phyloP scores from a whole-genome alignment of 441 rosid species.

The Hypseocharis bilobata region DNA sequence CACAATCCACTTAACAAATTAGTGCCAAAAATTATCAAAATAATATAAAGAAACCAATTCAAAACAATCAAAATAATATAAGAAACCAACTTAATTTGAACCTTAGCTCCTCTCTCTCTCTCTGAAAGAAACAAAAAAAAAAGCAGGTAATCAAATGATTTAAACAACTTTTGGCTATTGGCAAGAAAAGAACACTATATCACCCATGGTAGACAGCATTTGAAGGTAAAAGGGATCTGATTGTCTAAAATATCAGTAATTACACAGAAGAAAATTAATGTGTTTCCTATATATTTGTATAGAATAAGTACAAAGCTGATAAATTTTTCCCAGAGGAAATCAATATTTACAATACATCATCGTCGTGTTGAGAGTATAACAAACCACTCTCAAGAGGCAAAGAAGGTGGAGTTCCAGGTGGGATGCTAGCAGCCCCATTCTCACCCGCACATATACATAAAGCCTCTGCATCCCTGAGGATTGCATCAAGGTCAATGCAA shows the following conservation, averaged over 20 bases:
- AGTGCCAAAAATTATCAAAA: too few relatives aligned
- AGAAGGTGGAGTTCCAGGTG: constrained; percentile 92
- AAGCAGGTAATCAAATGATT: too few relatives aligned
- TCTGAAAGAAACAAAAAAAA: too few relatives aligned
- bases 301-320: background rate
- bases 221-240: background rate
- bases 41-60: too few relatives aligned
- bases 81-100: too few relatives aligned
- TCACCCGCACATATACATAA: constrained; percentile 90
- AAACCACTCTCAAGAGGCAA: constrained; percentile 53
- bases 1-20: too few relatives aligned
- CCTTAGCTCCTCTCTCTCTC: too few relatives aligned
- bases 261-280: constrained; percentile 13
- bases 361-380: constrained; percentile 52
- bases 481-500: constrained; percentile 56
- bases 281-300: background rate
- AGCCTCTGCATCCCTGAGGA: constrained; percentile 85
- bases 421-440: constrained; percentile 76
- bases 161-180: too few relatives aligned
- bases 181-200: too few relatives aligned
- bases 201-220: background rate
- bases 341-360: constrained; percentile 56
- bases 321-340: background rate
- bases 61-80: too few relatives aligned
- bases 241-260: constrained; percentile 4